Conservation (phyloP, 768 basidiomycete genomes). For the Grammothele lineata region DNA sequence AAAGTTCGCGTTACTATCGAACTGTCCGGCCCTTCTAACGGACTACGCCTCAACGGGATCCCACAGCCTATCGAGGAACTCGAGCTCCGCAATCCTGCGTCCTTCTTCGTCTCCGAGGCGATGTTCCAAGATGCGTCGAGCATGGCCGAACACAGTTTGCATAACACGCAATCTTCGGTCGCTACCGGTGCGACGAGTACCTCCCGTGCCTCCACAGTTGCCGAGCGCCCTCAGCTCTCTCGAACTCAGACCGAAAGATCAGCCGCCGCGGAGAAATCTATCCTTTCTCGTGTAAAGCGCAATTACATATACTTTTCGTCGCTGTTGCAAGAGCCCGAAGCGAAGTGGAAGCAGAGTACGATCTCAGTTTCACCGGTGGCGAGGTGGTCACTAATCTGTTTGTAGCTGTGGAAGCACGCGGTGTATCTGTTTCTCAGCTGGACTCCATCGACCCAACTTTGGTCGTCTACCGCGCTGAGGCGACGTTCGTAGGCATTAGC, state of each 20-base stretch:
- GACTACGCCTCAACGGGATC: slow-evolving; percentile 83
- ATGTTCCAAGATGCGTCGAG: slow-evolving; percentile 74
- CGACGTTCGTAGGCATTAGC: slow-evolving; percentile 93
- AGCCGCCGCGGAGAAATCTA: slow-evolving; percentile 70
- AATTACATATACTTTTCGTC: slow-evolving; percentile 99
- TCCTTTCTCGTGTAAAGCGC: slow-evolving; percentile 80
- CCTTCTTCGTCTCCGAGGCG: slow-evolving; percentile 53
- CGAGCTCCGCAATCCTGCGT: slow-evolving; percentile 64
- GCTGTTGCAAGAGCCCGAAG: slow-evolving; percentile 93
- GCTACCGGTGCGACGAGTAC: slow-evolving; percentile 41
- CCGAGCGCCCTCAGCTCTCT: slow-evolving; percentile 30
- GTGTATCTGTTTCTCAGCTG: slow-evolving; percentile 92
- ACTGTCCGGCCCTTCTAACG: slow-evolving; percentile 68
- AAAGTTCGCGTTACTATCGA: slow-evolving; percentile 82
- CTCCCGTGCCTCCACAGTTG: slow-evolving; percentile 22
- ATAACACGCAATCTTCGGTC: slow-evolving; percentile 54
- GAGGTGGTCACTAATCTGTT: neutral
- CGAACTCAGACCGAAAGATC: slow-evolving; percentile 41
- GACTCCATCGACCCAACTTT: slow-evolving; percentile 97
- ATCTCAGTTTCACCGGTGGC: slow-evolving; percentile 15
- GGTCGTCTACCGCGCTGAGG: slow-evolving; percentile 94
- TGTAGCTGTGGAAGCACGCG: slow-evolving; percentile 75
- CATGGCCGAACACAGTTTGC: slow-evolving; percentile 62
- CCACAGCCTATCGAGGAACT: slow-evolving; percentile 61
- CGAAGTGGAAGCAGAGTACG: slow-evolving; percentile 91